A percentile compares a stretch with the other conserved stretches of the same genome.
phyloP scores from a whole-genome alignment of 2,329 filamentous ascomycete genomes.

The Scytalidium lignicola region DNA sequence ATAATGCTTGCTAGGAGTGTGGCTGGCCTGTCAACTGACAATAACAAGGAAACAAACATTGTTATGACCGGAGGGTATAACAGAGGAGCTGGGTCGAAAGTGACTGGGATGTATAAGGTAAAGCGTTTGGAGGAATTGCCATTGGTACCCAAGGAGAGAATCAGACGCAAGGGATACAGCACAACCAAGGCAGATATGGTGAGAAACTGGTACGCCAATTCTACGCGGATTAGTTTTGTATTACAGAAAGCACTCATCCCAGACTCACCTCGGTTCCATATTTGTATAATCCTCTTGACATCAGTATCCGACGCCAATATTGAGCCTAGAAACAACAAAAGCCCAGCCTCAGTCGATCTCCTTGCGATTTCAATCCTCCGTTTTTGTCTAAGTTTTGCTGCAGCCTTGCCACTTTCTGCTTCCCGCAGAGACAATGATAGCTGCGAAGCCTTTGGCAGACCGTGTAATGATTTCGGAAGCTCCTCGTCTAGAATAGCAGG shows the following conservation, averaged over 20 bases:
- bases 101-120: slow-evolving; percentile 54
- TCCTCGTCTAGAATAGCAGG: slow-evolving; percentile 41
- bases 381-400: slow-evolving; percentile 32
- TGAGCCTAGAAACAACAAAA: slow-evolving; percentile 44
- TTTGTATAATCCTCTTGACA: slow-evolving; percentile 39
- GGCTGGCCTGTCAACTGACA: slow-evolving; percentile 56
- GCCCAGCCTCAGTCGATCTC: slow-evolving; percentile 45
- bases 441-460: slow-evolving; percentile 4
- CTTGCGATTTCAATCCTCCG: slow-evolving; percentile 46
- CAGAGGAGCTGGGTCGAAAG: slow-evolving; percentile 90
- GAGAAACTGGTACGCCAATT: slow-evolving; percentile 22
- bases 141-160: neutral
- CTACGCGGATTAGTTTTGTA: slow-evolving; percentile 19
- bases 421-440: slow-evolving; percentile 6
- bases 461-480: slow-evolving; percentile 4
- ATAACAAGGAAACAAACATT: slow-evolving; percentile 68
- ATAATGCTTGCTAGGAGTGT: slow-evolving; percentile 74
- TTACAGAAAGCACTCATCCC: neutral
- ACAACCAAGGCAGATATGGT: slow-evolving; percentile 36
- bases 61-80: slow-evolving; percentile 78
- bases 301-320: slow-evolving; percentile 39
- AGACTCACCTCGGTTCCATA: slow-evolving; percentile 45
- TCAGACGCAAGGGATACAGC: slow-evolving; percentile 56
- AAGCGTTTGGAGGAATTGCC: slow-evolving; percentile 8
- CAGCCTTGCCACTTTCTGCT: slow-evolving; percentile 16